Base-by-base conservation (phyloP, 2,329 filamentous ascomycete genomes). In the Metarhizium humberi region DNA sequence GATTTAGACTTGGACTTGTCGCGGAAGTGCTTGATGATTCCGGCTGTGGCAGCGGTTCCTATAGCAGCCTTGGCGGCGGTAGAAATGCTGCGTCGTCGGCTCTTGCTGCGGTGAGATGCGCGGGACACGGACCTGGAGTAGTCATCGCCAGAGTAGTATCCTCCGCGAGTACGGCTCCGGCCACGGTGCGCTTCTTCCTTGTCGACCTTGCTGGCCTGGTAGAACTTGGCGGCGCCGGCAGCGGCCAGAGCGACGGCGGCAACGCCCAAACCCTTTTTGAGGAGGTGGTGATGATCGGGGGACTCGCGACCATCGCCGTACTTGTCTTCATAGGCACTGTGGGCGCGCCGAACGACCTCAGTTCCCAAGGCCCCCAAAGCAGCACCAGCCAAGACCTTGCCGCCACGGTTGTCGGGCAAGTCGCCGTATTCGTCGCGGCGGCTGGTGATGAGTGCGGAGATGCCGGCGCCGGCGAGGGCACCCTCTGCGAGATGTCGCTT, bases 161-260 rank as follows among this genome's bases (percentile, higher is more conserved):
- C 67, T 42, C 69, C 67, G 43, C 79, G 74, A 46, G 71, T 75
- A 36, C 78, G 75, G 61, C 77, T 78, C 48, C 82, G 78, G 10
- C 83, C 83, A 51, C 83, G 78, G 34, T 59, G 71, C 14, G 75
- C 67, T 61, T 85, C 82, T 59, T 84, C 82, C 63, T 78, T 81
- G 48, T 85, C 80, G 48, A 78, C 67, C 63, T 81, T 84, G 67
- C 75, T 80, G 61, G 78, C 76, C 59, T 84, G 78, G 64, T 81
- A 79, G 63, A 84, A 85, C 64, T 85, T 85, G 58, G 81, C 77
- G 5, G 82, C 82, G n/a, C 82, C 83, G 3, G 82, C 82, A 20
- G 84, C 80, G 7, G 82, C 83, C 29, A 86, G 73, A 16, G 82
- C 82, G 25, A 83, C 81, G 10, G 82, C 82, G 8, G 83, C 83